Base-by-base conservation (phyloP, 305 asterid genomes). In the Euphrasia arctica region DNA sequence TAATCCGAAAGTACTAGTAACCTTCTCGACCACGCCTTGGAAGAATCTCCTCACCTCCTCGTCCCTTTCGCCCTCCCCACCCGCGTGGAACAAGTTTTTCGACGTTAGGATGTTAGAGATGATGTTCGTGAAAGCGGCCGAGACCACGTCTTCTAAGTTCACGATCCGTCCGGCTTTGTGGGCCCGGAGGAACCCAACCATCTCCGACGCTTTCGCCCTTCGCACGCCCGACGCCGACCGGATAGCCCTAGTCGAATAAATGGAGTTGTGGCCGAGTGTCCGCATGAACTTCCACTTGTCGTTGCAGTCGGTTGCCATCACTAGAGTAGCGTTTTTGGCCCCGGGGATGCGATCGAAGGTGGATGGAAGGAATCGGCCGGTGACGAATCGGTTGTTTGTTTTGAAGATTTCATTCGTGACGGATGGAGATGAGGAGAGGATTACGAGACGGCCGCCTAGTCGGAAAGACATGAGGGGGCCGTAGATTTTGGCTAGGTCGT, bases 381-480 rank as follows among this genome's bases (percentile, higher is more conserved):
- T 49, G 15, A 68, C 22, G 10, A 39, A 1, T 3, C 54, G 60
- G 28, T 60, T 15, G 25, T 60, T 34, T 15, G 72, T 68, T 18
- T 60, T 45, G 10, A 3, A 55, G 12, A 67, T 31, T 36, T 58
- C 51, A 5, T 12, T 47, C 1, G 66, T 67, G 0, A n/a, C 2
- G 3, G 34, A 43, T 4, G 65, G 27, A 2, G 72, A 60, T 39
- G 72, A 59, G 2, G 61, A 66, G 11, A 68, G 54, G 3, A 68
- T 12, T 15, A 68, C 2, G 1, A 59, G 51, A 9, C 27, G 72
- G 3, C 32, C 47, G 0, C 72, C 72, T 0, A 68, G 66, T 3
- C 66, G 15, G 1, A 68, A 5, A 1, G 62, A 68, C 14, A 68
- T 34, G 1, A 68, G 43, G 2, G 72, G 67, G 10, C 67, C 66